Conservation (phyloP, 108 stramenopile species). For the Pseudonitzschia pungens region DNA sequence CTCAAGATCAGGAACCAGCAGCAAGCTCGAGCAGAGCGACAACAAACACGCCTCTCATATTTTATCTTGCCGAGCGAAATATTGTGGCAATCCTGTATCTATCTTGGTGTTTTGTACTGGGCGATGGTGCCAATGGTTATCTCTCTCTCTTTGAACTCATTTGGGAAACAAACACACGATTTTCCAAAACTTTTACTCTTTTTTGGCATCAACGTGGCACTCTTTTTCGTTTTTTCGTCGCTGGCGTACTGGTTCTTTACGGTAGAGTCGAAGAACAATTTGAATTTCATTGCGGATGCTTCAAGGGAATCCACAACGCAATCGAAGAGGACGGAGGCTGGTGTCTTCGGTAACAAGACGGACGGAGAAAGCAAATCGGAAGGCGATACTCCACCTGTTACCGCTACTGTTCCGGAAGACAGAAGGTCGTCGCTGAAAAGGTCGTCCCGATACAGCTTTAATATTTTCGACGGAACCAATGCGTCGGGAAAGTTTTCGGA, state of each 20-base stretch:
- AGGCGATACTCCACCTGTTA: too few species aligned
- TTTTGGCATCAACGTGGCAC: neutral
- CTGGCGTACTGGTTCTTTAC: neutral
- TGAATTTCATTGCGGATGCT: too few species aligned
- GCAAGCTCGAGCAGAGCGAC: neutral
- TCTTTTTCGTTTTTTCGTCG: neutral
- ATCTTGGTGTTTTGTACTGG: neutral
- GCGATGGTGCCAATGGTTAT: neutral
- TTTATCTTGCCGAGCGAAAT: neutral
- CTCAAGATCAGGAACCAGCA: neutral
- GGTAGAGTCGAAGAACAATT: neutral
- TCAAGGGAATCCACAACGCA: too few species aligned
- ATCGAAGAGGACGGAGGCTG: too few species aligned
- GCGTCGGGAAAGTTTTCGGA: neutral
- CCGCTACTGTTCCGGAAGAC: too few species aligned
- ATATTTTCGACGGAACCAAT: conserved; percentile 22
- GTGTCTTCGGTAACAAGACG: too few species aligned
- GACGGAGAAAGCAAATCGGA: too few species aligned
- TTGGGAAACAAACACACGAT: too few species aligned
- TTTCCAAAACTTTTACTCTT: neutral
- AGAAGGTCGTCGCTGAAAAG: too few species aligned
- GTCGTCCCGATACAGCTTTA: conserved; percentile 2
- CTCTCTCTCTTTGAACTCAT: too few species aligned
- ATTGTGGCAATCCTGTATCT: neutral
- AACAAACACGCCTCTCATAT: neutral